Evolutionary conservation across 2,329 filamentous ascomycete genomes (phyloP).

Genomic region (Triangularia verruculosa): DNA sequence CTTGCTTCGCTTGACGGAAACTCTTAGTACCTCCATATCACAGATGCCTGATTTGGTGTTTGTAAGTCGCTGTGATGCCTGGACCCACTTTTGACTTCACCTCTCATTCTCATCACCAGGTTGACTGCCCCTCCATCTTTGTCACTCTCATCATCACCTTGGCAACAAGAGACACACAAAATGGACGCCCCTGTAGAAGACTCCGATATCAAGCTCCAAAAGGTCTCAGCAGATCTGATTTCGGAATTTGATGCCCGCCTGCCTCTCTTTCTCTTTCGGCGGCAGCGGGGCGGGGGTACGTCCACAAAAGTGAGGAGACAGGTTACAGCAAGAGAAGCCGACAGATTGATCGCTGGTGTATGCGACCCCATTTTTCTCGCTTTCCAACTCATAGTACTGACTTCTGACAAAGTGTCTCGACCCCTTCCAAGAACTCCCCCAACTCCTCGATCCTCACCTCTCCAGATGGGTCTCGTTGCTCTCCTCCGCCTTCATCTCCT

Average conservation of each 20-base stretch:
- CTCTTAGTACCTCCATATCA: background rate
- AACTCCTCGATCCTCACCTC: conserved; percentile 83
- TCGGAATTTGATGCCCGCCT: conserved; percentile 55
- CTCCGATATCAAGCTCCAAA: conserved; percentile 60
- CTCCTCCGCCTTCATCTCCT: conserved; percentile 70
- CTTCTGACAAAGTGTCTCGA: conserved; percentile 56
- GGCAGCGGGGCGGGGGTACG: background rate
- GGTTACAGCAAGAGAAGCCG: background rate
- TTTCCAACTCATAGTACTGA: background rate
- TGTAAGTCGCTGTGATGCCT: background rate
- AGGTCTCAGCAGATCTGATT: conserved; percentile 57
- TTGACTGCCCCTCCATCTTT: background rate
- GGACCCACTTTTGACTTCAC: background rate
- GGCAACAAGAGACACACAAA: conserved; percentile 2
- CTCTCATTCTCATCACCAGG: background rate
- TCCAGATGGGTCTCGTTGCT: conserved; percentile 71
- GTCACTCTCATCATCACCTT: background rate
- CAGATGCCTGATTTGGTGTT: background rate
- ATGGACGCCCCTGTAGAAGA: conserved; percentile 64
- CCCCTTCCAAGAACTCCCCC: conserved; percentile 91
- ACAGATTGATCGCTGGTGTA: conserved; percentile 30
- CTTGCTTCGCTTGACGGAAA: no score
- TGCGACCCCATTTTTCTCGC: background rate
- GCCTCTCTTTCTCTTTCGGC: conserved; percentile 41
- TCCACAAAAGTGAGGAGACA: background rate